phyloP scores from a whole-genome alignment of 371 early-diverging fungal genomes.

The Lichtheimia hyalospora region DNA sequence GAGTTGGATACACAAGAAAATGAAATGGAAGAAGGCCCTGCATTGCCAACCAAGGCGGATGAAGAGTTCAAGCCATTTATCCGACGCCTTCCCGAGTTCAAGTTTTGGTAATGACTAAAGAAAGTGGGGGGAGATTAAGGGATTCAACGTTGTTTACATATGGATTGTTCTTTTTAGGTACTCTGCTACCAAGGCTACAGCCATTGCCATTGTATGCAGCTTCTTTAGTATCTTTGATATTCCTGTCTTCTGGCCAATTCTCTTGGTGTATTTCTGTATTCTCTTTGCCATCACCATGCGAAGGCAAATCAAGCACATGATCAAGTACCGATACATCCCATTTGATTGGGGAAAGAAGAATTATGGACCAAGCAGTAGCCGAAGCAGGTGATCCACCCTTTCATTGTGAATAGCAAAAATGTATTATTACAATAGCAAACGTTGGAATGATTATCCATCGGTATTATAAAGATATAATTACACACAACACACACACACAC shows the following conservation, averaged over 20 bases:
- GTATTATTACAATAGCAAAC: too few species aligned
- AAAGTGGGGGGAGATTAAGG: background rate
- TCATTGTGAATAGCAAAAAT: too few species aligned
- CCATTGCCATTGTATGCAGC: constrained; percentile 82
- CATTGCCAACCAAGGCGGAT: constrained; percentile 84
- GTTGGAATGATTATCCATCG: too few species aligned
- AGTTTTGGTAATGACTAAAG: constrained; percentile 84
- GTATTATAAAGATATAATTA: too few species aligned
- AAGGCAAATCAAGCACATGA: constrained; percentile 97
- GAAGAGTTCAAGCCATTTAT: constrained; percentile 99
- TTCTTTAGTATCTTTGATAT: constrained; percentile 91
- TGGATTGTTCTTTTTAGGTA: constrained; percentile 65
- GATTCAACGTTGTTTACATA: background rate
- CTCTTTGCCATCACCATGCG: constrained; percentile 95
- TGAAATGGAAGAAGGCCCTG: constrained; percentile 72
- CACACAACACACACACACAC: too few species aligned
- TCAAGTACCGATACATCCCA: constrained; percentile 97
- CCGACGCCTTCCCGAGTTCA: constrained; percentile 98
- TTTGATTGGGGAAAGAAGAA: constrained; percentile 95
- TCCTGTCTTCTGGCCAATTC: constrained; percentile 96
- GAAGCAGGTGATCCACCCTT: constrained; percentile 10
- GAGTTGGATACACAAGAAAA: constrained; percentile 71
- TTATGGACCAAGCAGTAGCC: constrained; percentile 49
- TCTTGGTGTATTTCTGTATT: constrained; percentile 93
- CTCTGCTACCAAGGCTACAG: constrained; percentile 76